Base-by-base conservation (phyloP, 2,329 filamentous ascomycete genomes). In the Plectosphaerella cucumerina region DNA sequence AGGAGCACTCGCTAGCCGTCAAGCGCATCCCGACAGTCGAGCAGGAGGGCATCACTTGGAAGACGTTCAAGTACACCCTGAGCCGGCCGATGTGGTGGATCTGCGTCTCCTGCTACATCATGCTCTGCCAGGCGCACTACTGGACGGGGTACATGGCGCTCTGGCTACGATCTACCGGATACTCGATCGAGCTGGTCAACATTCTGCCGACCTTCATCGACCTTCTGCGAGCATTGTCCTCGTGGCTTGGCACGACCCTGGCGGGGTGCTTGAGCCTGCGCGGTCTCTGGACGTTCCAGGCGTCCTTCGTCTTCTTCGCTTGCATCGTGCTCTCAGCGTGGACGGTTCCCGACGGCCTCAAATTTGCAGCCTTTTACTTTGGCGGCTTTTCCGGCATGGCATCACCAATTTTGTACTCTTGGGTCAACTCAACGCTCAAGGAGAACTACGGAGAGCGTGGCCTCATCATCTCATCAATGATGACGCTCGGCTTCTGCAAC, bases 401-500 rank as follows among this genome's bases (percentile, higher is more conserved):
- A 2, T 64, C 63, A 0, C 63, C 63, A 10, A 64, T 66, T 17
- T 17, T 54, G 52, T 67, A 67, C 53, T 65, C 64, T 5, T 66
- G 62, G 63, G 54, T 65, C 33, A 66, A 66, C 50, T 59, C 56
- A 6, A 64, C 62, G 6, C 60, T 65, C 6, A 62, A 61, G 20
- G 61, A 62, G 33, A 64, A 65, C 44, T 62, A 65, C 20, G 64
- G 63, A 15, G 64, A 67, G 50, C 58, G 65, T 10, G 63, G 63
- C 0, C 54, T 66, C 14, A 60, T 65, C 45, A 65, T 66, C 22
- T 63, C 59, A 42, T 67, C 49, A 22, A 69, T 62, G 67, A 67
- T 62, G 61, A 70, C 67, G 0, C 50, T 70, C 17, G 66, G 67
- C n/a, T 64, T 58, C 52, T 59, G 56, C 42, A 61, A 54, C 34